Evolutionary conservation across 2,329 filamentous ascomycete species (phyloP), one percentile per base, ranked within the genome.

Genomic region (Phyllachora maydis): DNA sequence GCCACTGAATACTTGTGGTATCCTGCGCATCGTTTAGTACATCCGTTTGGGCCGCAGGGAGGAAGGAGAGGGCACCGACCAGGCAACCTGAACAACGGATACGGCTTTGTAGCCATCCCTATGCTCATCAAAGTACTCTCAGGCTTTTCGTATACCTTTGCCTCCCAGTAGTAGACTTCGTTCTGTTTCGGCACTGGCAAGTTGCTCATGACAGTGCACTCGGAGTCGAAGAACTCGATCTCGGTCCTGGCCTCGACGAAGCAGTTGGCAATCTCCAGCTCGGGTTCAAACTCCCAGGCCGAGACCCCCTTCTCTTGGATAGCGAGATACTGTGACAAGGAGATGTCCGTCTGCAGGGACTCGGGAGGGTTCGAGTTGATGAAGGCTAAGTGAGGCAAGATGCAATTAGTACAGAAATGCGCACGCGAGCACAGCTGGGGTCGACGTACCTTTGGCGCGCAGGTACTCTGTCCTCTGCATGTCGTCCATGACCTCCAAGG

Each of bases 281-380:
- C 88, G n/a, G 88, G 88, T 47, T 95, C 88, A 40, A 98, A 98
- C 47, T 98, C 88, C 88, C 88, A 98, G 5, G 88, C 88, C 4
- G 88, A 92, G n/a, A 98, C 85, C 23, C 88, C 88, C 49, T 98
- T 98, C 54, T 98, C 88, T 53, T 98, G 88, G 35, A 98, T 98
- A 19, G 88, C 88, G 28, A 98, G 64, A 45, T 92, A 95, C 46
- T 98, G 88, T 17, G 88, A 95, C 32, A 98, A 55, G 12, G 88
- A 95, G 33, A 98, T 98, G 43, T 98, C 88, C 35, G 88, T 95
- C 40, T 88, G 82, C 28, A 85, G 56, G 6, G 88, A 95, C 47
- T 98, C 88, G 33, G 88, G 82, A 3, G 85, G 88, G 42, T 95
- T 93, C 26, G 74, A 79, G 46, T 88, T 74, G 31, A 93, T 70